Base-by-base conservation (phyloP, 2,329 filamentous ascomycete species). In the Pseudogymnoascus sp. region DNA sequence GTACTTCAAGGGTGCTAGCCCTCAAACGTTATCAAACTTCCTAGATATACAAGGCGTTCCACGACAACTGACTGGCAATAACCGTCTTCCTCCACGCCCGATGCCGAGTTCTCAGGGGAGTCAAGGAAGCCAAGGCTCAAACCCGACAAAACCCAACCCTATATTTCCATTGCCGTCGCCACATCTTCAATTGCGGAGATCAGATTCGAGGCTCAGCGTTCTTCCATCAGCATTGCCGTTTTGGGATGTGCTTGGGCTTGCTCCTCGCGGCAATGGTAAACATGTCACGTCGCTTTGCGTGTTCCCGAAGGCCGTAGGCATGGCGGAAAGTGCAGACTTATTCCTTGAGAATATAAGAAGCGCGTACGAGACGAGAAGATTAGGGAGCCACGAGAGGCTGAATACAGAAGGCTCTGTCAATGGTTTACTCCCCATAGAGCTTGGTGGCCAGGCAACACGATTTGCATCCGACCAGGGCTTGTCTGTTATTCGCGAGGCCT, bases 181-280 rank as follows among this genome's bases (percentile, higher is more conserved):
- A 1, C 87, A 90, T 69, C 77, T 95, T 38, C 86, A 90, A 67
- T 79, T 96, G 9, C 86, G 87, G 59, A 82, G 90, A 61, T 83
- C 86, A 18, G 88, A 91, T 40, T 81, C 81, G 1, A 83, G 83
- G 58, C 82, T 92, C 62, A 90, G 91, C 9, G 79, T 96, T 40
- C 78, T 93, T 21, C 89, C 91, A 1, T 84, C 90, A 0, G 88
- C 89, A 0, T 77, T 93, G 18, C 77, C 82, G 0, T 96, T 95
- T 70, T 96, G 91, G 91, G 90, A 95, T 71, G 86, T 87, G 55
- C 77, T 96, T 16, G 89, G 90, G 0, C 79, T 96, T 1, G 85
- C 85, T 1, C 91, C 91, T 3, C 84, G 84, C 7, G 84, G 84
- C 63, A 88, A 89, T 0, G 71, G 79, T 6, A 96, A 96, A 72